These are phyloP conservation scores for Setaria italica DNA, from an alignment of 202 grass and related monocot species.

Conservation along the genomic window DNA sequence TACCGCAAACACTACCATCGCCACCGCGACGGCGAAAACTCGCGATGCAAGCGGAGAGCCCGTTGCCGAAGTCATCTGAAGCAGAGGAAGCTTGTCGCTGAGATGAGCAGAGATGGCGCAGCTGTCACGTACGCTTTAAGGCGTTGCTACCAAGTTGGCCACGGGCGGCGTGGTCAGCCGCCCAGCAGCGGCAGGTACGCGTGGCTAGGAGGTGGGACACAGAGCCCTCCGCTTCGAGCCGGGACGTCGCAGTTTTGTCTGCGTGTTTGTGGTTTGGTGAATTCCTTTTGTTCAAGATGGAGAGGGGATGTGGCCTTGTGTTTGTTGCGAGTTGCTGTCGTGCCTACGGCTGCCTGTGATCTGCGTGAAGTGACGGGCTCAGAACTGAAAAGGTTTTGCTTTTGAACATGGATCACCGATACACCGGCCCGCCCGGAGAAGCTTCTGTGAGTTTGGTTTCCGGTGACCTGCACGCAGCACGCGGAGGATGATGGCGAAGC, in stretches of 20 bases:
- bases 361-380: neutral
- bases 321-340: slow-evolving; percentile 38
- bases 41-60: slow-evolving; percentile 1
- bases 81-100: neutral
- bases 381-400: slow-evolving; percentile 7
- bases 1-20: neutral
- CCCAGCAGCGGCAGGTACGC: slow-evolving; percentile 9
- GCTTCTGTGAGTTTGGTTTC: slow-evolving; percentile 27
- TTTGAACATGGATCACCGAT: neutral
- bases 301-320: slow-evolving; percentile 29
- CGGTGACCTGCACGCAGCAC: slow-evolving; percentile 21
- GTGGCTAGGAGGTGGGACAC: slow-evolving; percentile 6
- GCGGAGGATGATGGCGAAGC: neutral
- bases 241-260: neutral
- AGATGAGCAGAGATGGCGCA: neutral
- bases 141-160: neutral
- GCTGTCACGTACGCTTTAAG: slow-evolving; percentile 52
- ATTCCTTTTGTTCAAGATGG: slow-evolving; percentile 34
- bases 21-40: neutral
- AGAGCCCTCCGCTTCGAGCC: neutral
- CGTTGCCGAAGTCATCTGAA: slow-evolving; percentile 38
- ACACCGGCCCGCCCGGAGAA: neutral
- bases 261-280: slow-evolving; percentile 1
- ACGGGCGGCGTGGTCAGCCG: slow-evolving; percentile 24
- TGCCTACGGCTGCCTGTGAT: slow-evolving; percentile 4